phyloP scores from a whole-genome alignment of 2,329 filamentous ascomycete species.

The Orbilia blumenaviensis region DNA sequence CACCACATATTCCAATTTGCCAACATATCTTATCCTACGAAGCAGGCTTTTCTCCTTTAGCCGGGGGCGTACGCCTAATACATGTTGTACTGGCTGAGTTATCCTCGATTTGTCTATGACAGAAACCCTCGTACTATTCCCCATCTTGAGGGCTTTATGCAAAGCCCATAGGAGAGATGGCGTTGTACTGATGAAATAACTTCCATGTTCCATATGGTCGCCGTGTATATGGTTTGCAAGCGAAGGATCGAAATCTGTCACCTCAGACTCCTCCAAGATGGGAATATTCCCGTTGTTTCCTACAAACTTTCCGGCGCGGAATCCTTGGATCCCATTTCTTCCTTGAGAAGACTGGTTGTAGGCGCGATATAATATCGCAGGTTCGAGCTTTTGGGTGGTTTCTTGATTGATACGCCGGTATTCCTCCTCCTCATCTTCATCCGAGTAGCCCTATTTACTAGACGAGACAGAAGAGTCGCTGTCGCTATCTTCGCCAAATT shows the following conservation, averaged over 20 bases:
- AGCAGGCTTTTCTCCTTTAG: neutral
- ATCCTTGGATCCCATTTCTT: neutral
- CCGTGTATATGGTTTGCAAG: neutral
- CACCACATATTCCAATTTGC: conserved; percentile 22
- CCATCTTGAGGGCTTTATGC: conserved; percentile 8
- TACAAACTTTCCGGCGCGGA: conserved; percentile 4
- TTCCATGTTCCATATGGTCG: neutral
- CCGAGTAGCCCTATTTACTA: neutral
- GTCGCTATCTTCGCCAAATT: neutral
- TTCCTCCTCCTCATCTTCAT: neutral
- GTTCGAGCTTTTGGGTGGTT: neutral
- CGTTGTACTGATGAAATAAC: conserved; percentile 24
- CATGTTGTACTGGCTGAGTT: neutral
- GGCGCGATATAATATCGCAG: conserved; percentile 1
- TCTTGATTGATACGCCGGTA: neutral
- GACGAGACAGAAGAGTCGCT: neutral
- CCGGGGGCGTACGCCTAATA: neutral
- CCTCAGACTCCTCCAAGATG: neutral
- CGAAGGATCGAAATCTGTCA: neutral
- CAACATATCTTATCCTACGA: neutral
- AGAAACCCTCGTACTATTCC: neutral
- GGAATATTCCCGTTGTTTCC: neutral
- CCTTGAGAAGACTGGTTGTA: conserved; percentile 22
- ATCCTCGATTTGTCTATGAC: conserved; percentile 16
- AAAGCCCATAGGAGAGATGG: conserved; percentile 13